A percentile compares a stretch with the other conserved stretches of the same genome.
Conservation (phyloP, 1,284 basidiomycete species). For the Microstroma glucosiphilum region DNA sequence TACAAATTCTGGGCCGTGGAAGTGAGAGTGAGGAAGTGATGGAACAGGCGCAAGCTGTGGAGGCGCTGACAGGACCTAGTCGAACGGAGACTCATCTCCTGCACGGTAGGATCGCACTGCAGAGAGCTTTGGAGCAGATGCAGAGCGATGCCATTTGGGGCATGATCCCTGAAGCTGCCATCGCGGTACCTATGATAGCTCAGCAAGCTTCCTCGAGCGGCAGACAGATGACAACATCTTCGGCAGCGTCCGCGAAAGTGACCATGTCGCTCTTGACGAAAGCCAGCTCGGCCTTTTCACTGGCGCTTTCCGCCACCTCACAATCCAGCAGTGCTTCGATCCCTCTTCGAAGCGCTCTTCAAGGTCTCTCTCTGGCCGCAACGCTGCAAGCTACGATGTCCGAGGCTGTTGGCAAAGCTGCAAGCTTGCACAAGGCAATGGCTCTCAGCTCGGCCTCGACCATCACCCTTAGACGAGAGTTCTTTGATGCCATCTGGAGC, state of each 20-base stretch:
- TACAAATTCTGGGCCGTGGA: conserved; percentile 22
- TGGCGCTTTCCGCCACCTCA: background rate
- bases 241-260: background rate
- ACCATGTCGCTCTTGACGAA: background rate
- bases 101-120: background rate
- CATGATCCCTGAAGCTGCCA: background rate
- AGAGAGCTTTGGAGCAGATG: background rate
- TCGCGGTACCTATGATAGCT: background rate
- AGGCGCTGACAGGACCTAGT: background rate
- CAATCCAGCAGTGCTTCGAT: background rate
- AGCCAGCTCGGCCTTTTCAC: background rate
- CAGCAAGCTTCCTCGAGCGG: too few relatives aligned
- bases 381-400: background rate
- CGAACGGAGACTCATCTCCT: background rate
- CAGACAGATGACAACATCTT: background rate
- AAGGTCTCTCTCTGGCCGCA: background rate
- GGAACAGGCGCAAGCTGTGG: conserved; percentile 22
- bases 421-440: too few relatives aligned
- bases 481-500: background rate
- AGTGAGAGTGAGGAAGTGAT: conserved; percentile 22
- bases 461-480: background rate
- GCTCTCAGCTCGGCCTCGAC: background rate
- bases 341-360: background rate
- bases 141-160: background rate
- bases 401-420: too few relatives aligned